phyloP scores from a whole-genome alignment of 805 yeast species.

The Candida hungchunana region DNA sequence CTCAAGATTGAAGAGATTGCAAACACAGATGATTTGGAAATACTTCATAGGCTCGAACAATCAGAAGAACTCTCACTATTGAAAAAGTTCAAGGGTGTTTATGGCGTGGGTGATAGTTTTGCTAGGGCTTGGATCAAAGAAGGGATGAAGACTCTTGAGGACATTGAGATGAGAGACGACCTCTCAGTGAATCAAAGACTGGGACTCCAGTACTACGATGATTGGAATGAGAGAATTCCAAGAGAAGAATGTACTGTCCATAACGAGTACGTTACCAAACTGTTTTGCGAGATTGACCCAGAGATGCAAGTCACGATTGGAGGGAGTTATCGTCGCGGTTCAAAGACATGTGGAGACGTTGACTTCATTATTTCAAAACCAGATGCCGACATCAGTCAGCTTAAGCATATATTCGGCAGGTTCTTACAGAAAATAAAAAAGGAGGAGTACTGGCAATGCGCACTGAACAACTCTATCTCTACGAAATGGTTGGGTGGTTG shows the following conservation, averaged over 20 bases:
- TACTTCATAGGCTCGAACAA: constrained; percentile 19
- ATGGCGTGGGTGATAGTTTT: constrained; percentile 45
- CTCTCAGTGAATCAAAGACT: constrained; percentile 28
- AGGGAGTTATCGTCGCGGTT: constrained; percentile 53
- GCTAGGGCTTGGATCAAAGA: constrained; percentile 38
- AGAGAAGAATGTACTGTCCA: constrained; percentile 42
- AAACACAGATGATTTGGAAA: constrained; percentile 31
- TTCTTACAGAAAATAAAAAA: constrained; percentile 25
- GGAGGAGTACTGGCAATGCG: constrained; percentile 27
- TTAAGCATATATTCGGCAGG: constrained; percentile 19
- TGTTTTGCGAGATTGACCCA: constrained; percentile 31
- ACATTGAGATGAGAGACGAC: constrained; percentile 29
- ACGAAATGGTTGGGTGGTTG: constrained; percentile 36
- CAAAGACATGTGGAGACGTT: constrained; percentile 45
- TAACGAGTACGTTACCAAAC: constrained; percentile 28
- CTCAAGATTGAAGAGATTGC: constrained; percentile 42
- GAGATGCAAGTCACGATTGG: constrained; percentile 34
- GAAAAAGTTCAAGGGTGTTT: constrained; percentile 35
- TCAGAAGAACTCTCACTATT: constrained; percentile 28
- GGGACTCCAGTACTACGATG: constrained; percentile 45
- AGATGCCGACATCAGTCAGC: constrained; percentile 25
- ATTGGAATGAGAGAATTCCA: constrained; percentile 42
- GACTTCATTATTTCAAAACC: constrained; percentile 44
- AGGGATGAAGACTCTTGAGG: constrained; percentile 37
- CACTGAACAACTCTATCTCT: constrained; percentile 13